Conservation (phyloP, 352 stramenopile species). For the Pythium brachiatum region DNA sequence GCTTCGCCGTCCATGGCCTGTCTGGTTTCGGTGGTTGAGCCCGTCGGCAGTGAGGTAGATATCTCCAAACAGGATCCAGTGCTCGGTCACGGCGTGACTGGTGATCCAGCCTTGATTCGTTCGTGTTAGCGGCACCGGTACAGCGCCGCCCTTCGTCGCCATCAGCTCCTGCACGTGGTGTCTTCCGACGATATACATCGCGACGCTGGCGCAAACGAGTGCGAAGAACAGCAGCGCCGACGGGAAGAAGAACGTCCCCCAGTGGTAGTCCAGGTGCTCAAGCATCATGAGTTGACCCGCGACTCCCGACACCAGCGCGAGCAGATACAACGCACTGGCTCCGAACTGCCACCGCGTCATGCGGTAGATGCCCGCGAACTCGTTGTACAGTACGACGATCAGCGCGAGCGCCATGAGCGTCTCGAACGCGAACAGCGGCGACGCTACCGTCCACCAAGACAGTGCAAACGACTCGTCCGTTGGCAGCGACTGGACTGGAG, state of each 20-base stretch:
- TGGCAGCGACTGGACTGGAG: not conserved
- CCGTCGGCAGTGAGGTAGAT: conserved; percentile 65
- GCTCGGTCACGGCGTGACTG: conserved; percentile 69
- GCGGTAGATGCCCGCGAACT: conserved; percentile 76
- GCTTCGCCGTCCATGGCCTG: conserved; percentile 40
- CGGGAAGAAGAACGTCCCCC: conserved; percentile 69
- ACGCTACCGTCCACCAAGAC: conserved; percentile 69
- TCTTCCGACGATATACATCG: conserved; percentile 77
- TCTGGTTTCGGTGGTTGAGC: conserved; percentile 55
- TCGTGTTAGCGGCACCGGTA: conserved; percentile 73
- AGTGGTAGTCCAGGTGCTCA: conserved; percentile 69
- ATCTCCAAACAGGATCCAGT: conserved; percentile 83
- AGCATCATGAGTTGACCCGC: conserved; percentile 78
- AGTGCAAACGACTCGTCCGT: conserved; percentile 32
- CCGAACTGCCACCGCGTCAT: conserved; percentile 71
- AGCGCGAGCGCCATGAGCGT: conserved; percentile 52
- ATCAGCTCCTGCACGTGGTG: conserved; percentile 82
- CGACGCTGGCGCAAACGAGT: conserved; percentile 68
- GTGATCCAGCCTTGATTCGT: conserved; percentile 83
- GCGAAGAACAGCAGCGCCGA: conserved; percentile 75
- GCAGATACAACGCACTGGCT: conserved; percentile 67
- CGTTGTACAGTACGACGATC: conserved; percentile 69
- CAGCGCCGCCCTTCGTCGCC: conserved; percentile 69
- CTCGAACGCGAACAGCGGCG: conserved; percentile 68
- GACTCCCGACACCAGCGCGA: conserved; percentile 56